Conservation (phyloP, 1,284 basidiomycete species). For the Apiotrichum sp. region DNA sequence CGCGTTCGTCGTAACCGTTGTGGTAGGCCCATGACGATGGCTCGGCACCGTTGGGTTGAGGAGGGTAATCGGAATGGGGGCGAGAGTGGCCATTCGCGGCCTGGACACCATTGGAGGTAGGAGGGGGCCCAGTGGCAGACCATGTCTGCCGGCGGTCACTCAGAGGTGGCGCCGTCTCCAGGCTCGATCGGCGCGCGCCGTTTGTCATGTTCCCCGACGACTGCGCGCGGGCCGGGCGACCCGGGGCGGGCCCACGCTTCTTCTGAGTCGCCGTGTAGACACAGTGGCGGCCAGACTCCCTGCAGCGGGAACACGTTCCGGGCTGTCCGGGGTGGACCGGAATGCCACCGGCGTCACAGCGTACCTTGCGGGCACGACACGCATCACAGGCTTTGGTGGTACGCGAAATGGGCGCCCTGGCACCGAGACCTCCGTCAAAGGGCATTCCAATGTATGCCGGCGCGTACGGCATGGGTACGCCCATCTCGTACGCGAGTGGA, state of each 20-base stretch:
- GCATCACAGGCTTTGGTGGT: conserved; percentile 44
- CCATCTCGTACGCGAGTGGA: neutral
- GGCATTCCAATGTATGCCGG: neutral
- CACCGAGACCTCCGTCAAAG: conserved; percentile 13
- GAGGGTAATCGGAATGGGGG: neutral
- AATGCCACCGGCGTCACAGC: conserved; percentile 42
- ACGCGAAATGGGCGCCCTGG: conserved; percentile 39
- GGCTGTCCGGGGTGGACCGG: conserved; percentile 31
- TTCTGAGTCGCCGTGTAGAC: conserved; percentile 41
- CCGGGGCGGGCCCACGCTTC: conserved; percentile 42
- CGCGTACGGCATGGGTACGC: neutral
- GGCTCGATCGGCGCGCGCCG: neutral
- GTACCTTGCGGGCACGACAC: conserved; percentile 40
- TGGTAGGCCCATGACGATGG: neutral
- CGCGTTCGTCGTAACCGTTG: neutral
- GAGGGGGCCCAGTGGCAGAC: neutral
- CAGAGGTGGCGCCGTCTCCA: neutral
- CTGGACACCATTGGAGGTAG: neutral
- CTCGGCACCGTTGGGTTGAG: neutral
- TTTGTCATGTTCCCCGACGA: neutral
- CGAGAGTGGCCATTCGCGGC: neutral
- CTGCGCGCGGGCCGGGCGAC: conserved; percentile 9
- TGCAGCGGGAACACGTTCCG: conserved; percentile 35
- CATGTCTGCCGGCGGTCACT: neutral
- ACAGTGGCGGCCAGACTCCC: conserved; percentile 35